Base-by-base conservation (phyloP, 495 filamentous ascomycete genomes). In the Podospora comata region DNA sequence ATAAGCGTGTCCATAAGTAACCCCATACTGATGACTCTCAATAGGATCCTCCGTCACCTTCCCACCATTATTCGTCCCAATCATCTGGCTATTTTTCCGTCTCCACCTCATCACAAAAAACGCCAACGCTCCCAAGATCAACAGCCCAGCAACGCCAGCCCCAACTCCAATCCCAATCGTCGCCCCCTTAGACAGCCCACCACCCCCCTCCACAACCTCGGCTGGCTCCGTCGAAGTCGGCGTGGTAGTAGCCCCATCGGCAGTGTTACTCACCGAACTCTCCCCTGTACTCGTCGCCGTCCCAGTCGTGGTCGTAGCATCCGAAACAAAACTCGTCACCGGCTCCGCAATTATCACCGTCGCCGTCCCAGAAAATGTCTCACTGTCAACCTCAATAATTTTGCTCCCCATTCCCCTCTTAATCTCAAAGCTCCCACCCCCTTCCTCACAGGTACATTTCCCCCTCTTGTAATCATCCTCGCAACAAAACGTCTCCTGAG, bases 401-500 rank as follows among this genome's bases (percentile, higher is more conserved):
- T 75, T 79, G 62, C 76, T 70, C 5, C 71, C 68, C 6, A 69
- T 5, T 2, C 75, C 75, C 2, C 61, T 60, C 20, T 26, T 58
- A 30, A 78, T 60, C 27, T 60, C 59, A 32, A 79, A 73, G 7
- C 70, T 68, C 2, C 71, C 70, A 18, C 57, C 72, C 5, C 68
- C 27, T 18, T 68, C 66, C 0, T 53, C 55, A 63, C 78, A 80
- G 62, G 67, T 66, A 65, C 78, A 80, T 13, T 65, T 68, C 5
- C 78, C 78, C 5, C 20, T 28, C n/a, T 67, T 61, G 62, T 68
- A 71, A 55, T 72, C 72, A n/a, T 20, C 18, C 4, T 44, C 55
- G 60, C 78, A 80, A 67, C 77, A 80, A 61, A 70, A 80, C 9
- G 60, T 53, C 30, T 74, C 65, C 53, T 74, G 63, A 30, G 72